Evolutionary conservation across 1,284 basidiomycete species (phyloP).

Genomic region (Lentinus polychrous): DNA sequence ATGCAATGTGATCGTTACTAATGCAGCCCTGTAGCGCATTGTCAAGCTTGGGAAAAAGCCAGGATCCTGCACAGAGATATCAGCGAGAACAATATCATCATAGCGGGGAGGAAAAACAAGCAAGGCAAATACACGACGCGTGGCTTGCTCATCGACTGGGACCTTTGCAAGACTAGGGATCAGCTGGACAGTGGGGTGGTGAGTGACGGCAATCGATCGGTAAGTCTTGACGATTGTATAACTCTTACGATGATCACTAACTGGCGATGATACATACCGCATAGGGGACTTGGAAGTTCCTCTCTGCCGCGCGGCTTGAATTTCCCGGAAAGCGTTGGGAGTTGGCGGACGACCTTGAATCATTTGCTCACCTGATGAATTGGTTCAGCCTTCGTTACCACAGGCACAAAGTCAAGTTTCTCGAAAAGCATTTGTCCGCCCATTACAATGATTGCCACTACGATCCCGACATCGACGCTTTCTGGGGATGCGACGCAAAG

Average conservation of each 20-base stretch:
- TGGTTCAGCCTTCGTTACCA: slow-evolving; percentile 1
- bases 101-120: background rate
- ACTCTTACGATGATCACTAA: no score
- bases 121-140: background rate
- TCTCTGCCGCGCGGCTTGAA: background rate
- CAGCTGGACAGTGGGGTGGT: background rate
- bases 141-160: slow-evolving; percentile 5
- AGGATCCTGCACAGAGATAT: slow-evolving; percentile 1
- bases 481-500: no score
- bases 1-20: no score
- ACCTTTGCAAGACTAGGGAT: background rate
- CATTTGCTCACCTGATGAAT: slow-evolving; percentile 4
- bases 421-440: no score
- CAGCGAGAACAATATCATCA: slow-evolving; percentile 4
- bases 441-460: no score
- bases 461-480: no score
- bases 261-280: background rate
- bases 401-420: background rate
- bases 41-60: background rate
- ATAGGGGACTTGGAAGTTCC: slow-evolving; percentile 6
- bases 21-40: background rate
- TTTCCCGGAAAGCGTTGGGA: slow-evolving; percentile 2
- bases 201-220: background rate
- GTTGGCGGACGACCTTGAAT: slow-evolving; percentile 4
- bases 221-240: background rate